These are phyloP conservation scores for Colletotrichum brevisporum DNA, from an alignment of 2,329 filamentous ascomycete genomes.

Conservation along the genomic window DNA sequence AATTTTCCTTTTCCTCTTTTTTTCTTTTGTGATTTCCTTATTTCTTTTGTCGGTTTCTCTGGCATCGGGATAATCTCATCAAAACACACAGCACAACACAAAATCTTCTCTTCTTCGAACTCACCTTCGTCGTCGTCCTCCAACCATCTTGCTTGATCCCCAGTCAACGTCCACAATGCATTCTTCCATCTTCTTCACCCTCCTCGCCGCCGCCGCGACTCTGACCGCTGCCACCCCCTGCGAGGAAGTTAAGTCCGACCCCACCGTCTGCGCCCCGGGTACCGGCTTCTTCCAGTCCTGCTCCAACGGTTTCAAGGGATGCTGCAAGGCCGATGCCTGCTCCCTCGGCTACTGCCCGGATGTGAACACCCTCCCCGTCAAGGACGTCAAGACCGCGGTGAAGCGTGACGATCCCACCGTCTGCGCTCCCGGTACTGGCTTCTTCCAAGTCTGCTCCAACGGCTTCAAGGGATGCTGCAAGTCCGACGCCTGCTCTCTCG, in stretches of 20 bases:
- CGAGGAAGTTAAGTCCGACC: conserved; percentile 12
- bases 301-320: conserved; percentile 37
- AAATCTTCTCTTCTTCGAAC: conserved; percentile 1
- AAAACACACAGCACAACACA: background rate
- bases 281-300: conserved; percentile 38
- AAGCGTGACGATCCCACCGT: conserved; percentile 16
- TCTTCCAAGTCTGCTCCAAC: conserved; percentile 35
- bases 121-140: background rate
- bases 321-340: conserved; percentile 34
- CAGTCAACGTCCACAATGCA: conserved; percentile 28
- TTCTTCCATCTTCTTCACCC: conserved; percentile 22
- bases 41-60: conserved; percentile 36
- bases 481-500: conserved; percentile 11
- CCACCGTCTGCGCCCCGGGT: conserved; percentile 29
- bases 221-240: conserved; percentile 16
- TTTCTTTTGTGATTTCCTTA: conserved; percentile 28
- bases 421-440: conserved; percentile 18
- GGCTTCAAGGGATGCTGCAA: conserved; percentile 36
- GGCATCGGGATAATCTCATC: conserved; percentile 14
- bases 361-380: no score
- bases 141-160: background rate
- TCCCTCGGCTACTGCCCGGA: background rate
- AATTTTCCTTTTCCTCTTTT: background rate
- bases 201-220: conserved; percentile 19
- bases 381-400: background rate